A percentile compares a stretch with the other conserved stretches of the same genome.
phyloP scores from a whole-genome alignment of 345 rosid species.

The Carallia brachiata region DNA sequence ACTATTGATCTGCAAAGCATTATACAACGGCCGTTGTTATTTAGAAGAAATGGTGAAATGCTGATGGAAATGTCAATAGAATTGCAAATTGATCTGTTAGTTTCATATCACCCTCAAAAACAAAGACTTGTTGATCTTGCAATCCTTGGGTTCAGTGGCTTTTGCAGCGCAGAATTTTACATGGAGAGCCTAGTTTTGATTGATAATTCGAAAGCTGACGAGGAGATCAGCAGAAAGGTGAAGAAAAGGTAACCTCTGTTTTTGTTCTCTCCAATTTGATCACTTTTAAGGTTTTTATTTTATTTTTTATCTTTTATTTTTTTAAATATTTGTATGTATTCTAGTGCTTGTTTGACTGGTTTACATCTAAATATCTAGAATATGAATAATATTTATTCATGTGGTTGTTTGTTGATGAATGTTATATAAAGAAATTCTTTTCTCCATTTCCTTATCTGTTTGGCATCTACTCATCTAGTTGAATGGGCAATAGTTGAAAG shows the following conservation, averaged over 20 bases:
- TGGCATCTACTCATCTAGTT: too few relatives aligned
- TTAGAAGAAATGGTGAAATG: background rate
- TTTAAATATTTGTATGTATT: background rate
- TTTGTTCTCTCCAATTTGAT: background rate
- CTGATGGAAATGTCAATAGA: background rate
- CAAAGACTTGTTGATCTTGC: background rate
- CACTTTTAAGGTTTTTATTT: background rate
- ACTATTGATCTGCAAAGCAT: background rate
- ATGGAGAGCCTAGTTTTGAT: conserved; percentile 1
- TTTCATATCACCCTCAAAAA: background rate
- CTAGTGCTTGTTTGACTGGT: too few relatives aligned
- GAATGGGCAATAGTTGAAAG: too few relatives aligned
- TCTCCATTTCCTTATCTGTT: too few relatives aligned
- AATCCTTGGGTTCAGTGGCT: background rate
- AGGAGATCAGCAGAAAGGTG: background rate
- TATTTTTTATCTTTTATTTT: background rate
- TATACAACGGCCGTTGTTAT: background rate
- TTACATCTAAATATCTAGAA: too few relatives aligned
- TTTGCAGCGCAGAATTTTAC: background rate
- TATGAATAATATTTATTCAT: too few relatives aligned
- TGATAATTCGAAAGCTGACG: background rate
- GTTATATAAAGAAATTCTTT: too few relatives aligned
- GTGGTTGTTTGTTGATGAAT: too few relatives aligned
- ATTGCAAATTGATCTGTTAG: background rate
- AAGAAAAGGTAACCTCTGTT: background rate